Base-by-base conservation (phyloP, 441 rosid genomes). In the Gossypium armourianum region DNA sequence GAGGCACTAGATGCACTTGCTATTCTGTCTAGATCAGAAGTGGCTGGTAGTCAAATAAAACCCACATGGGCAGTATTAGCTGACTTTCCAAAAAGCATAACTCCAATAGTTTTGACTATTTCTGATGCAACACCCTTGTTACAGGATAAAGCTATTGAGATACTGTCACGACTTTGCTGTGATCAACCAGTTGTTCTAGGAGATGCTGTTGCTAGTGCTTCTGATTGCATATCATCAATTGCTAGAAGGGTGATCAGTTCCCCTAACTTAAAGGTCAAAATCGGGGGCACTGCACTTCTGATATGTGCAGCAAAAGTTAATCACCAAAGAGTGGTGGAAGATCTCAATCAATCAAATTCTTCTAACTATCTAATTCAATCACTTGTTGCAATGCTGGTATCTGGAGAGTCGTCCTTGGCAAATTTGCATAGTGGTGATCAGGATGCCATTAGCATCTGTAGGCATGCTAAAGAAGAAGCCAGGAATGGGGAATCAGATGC, bases 1-100 rank as follows among this genome's bases (percentile, higher is more conserved):
- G 99, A 92, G 85, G 97, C 92, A 72, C 87, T 96, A 68, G 86
- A 87, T 82, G 99, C 93, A 12, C 97, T 96, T 69, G 95, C 98
- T 70, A 81, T 91, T 83, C 86, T 96, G 74, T 91, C 96, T 23
- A 86, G 93, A 82, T 80, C 88, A 57, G 88, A 81, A 75, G 86
- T 78, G 43, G 81, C 79, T 64, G 75, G 78, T 24, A 92, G 86
- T 68, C 81, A 83, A 70, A 78, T 81, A 50, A 95, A 90, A 78
- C 97, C 99, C 69, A 83, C 99, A 15, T 96, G 99, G 99, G 89
- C 83, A 63, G 94, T 93, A 83, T 80, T 96, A 79, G 86, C 88
- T 59, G 96, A 93, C 82, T 83, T 82, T 74, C 93, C 99, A 3
- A 82, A 78, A 79, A 84, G 91, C 75, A 88, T 91, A 74, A 76